Evolutionary conservation across 805 yeast species (phyloP), one percentile per base, ranked within the genome.

Genomic region (Blastobotrys chiropterorum): DNA sequence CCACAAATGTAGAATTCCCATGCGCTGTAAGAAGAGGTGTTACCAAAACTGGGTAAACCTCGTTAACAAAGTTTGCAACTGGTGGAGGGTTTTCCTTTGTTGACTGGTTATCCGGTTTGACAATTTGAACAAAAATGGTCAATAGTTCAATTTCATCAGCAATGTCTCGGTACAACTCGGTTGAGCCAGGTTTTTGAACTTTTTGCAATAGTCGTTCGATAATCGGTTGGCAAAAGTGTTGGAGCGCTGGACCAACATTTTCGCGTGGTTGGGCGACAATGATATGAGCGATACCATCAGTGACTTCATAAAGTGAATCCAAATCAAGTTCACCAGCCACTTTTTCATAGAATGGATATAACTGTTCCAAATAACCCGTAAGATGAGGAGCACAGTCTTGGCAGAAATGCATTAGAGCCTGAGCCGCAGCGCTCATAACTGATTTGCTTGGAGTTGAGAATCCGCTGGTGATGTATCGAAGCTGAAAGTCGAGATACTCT

Each of bases 361-460:
- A 73, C 65, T 89, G 95, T 50, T 82, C 88, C 58, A 89, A 71
- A 64, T 78, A 87, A 46, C 77, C 77, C 16, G 82, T 78, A 58
- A 94, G 71, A 14, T 82, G 72, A 11, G 67, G 62, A 0, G 90
- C 78, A 62, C 99, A 94, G 68, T 95, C 99, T 62, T 87, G 86
- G 70, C 97, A 90, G 63, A 94, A 88, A 64, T 82, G 92, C 90
- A 89, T 88, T 61, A 94, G 75, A 0, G 99, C 95, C 67, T 87
- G 90, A 0, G 97, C 85, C 0, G 97, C 88, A 0, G 99, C 97
- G 22, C 85, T 79, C 20, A 85, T 73, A 30, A 87, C 85, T 59
- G 54, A 52, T 56, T 62, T 26, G 70, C 67, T 48, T 57, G 73
- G 71, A 61, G 89, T 85, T 56, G 72, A 72, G 62, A 94, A 87